Percentiles rank a stretch among this genome's conserved stretches.
Evolutionary conservation across 495 filamentous ascomycete genomes (phyloP).

Genomic region (Hypoxylon intermedium): DNA sequence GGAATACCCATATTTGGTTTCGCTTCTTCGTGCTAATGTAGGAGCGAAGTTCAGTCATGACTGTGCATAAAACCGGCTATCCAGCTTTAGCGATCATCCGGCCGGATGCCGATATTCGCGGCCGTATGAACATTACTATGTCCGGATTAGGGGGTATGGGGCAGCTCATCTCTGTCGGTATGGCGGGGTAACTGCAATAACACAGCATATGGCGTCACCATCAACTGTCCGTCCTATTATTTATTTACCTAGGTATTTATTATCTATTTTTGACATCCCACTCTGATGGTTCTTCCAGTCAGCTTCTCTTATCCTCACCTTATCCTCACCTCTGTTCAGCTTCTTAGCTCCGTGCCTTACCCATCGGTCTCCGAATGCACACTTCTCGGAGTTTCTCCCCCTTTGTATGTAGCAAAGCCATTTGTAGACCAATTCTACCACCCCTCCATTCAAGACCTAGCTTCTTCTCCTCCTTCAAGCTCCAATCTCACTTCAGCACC

Average conservation of each 20-base stretch:
- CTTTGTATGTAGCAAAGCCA: constrained; percentile 5
- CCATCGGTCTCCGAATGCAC: constrained; percentile 27
- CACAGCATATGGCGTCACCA: constrained; percentile 22
- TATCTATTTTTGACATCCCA: constrained; percentile 9
- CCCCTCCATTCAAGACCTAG: not conserved
- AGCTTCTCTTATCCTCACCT: not conserved
- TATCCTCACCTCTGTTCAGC: too few species aligned
- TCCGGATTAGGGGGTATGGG: not conserved
- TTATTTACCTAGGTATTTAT: constrained; percentile 7
- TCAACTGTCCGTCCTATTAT: too few species aligned
- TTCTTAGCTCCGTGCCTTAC: constrained; percentile 8
- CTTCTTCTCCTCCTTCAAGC: not conserved
- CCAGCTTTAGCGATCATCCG: too few species aligned
- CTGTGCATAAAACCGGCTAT: too few species aligned
- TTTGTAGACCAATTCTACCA: not conserved
- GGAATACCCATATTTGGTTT: too few species aligned
- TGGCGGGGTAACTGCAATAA: constrained; percentile 15
- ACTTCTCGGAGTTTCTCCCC: constrained; percentile 30
- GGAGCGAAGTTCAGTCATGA: too few species aligned
- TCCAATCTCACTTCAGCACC: constrained; percentile 8
- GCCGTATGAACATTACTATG: not conserved
- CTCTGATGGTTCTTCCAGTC: too few species aligned
- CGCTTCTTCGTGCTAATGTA: too few species aligned
- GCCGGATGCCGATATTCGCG: not conserved
- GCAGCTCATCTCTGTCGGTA: not conserved